A percentile compares a stretch with the other conserved stretches of the same genome.
Conservation (phyloP, 169 alveolate species). For the Plasmodium sp. region DNA sequence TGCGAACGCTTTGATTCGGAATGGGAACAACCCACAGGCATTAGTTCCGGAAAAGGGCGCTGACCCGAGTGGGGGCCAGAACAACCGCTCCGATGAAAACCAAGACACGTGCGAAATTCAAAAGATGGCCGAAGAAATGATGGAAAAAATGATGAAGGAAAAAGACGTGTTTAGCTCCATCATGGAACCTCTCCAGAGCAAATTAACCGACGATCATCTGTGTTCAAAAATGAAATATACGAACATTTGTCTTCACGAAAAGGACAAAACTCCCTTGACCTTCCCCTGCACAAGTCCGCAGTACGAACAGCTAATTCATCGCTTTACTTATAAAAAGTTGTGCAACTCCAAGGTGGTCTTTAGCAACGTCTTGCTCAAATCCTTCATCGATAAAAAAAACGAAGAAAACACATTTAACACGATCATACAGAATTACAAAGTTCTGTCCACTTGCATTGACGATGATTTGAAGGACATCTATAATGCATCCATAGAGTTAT, state of each 20-base stretch:
- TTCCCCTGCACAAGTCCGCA: slow-evolving; percentile 50
- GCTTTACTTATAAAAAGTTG: slow-evolving; percentile 46
- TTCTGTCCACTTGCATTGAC: slow-evolving; percentile 40
- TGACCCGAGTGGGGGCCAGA: neutral
- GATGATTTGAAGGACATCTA: slow-evolving; percentile 43
- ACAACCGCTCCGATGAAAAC: neutral
- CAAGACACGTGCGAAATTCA: slow-evolving; percentile 39
- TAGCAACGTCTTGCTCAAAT: slow-evolving; percentile 35
- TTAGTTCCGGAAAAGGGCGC: slow-evolving; percentile 8
- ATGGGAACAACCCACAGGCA: slow-evolving; percentile 23
- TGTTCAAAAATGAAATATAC: slow-evolving; percentile 34
- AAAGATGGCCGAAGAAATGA: slow-evolving; percentile 74
- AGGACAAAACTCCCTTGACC: slow-evolving; percentile 30
- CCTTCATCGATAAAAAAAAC: slow-evolving; percentile 41
- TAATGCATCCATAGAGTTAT: slow-evolving; percentile 5
- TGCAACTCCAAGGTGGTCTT: slow-evolving; percentile 51
- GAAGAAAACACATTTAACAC: slow-evolving; percentile 36
- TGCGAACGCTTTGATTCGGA: slow-evolving; percentile 19
- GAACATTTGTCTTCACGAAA: slow-evolving; percentile 54
- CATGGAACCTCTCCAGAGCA: slow-evolving; percentile 57
- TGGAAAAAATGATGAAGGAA: slow-evolving; percentile 52
- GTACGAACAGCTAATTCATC: slow-evolving; percentile 45
- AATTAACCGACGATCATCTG: slow-evolving; percentile 21
- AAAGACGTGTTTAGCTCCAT: slow-evolving; percentile 40
- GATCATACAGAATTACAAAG: slow-evolving; percentile 14